A percentile compares a stretch with the other conserved stretches of the same genome.
Conservation (phyloP, 2,329 filamentous ascomycete genomes). For the Diplocarpon rosae region DNA sequence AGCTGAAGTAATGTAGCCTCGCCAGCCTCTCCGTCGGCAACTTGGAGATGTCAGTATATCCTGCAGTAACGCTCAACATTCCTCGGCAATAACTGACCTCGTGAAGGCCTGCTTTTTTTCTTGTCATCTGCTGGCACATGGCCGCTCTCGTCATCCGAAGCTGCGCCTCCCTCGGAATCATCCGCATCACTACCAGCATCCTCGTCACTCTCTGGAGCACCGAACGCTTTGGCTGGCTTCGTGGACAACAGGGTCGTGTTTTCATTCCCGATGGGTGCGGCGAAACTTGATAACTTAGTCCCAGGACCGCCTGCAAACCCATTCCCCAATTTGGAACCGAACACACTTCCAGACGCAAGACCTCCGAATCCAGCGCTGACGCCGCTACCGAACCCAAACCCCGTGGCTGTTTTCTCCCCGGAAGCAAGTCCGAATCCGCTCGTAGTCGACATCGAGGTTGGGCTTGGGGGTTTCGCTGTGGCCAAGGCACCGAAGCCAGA, state of each 20-base stretch:
- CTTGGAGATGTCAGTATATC: slow-evolving; percentile 30
- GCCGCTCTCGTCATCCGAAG: slow-evolving; percentile 36
- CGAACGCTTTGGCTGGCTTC: slow-evolving; percentile 63
- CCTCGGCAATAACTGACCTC: slow-evolving; percentile 42
- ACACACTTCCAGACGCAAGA: slow-evolving; percentile 31
- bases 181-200: slow-evolving; percentile 39
- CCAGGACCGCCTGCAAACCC: slow-evolving; percentile 30
- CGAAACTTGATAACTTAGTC: slow-evolving; percentile 55
- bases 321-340: slow-evolving; percentile 31
- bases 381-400: slow-evolving; percentile 27
- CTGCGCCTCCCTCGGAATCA: slow-evolving; percentile 31
- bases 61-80: background rate
- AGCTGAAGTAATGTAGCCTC: slow-evolving; percentile 66
- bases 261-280: slow-evolving; percentile 44
- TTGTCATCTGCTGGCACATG: slow-evolving; percentile 46
- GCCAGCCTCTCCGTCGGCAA: slow-evolving; percentile 79
- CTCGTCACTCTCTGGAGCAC: slow-evolving; percentile 58
- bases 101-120: slow-evolving; percentile 54
- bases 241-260: slow-evolving; percentile 35
- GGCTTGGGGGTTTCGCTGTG: slow-evolving; percentile 24
- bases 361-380: slow-evolving; percentile 24
- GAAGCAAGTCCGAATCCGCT: slow-evolving; percentile 34
- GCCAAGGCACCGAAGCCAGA: slow-evolving; percentile 38
- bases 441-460: slow-evolving; percentile 17
- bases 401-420: slow-evolving; percentile 25